Evolutionary conservation across 805 yeast species (phyloP).

Genomic region (Pichia membranifaciens): DNA sequence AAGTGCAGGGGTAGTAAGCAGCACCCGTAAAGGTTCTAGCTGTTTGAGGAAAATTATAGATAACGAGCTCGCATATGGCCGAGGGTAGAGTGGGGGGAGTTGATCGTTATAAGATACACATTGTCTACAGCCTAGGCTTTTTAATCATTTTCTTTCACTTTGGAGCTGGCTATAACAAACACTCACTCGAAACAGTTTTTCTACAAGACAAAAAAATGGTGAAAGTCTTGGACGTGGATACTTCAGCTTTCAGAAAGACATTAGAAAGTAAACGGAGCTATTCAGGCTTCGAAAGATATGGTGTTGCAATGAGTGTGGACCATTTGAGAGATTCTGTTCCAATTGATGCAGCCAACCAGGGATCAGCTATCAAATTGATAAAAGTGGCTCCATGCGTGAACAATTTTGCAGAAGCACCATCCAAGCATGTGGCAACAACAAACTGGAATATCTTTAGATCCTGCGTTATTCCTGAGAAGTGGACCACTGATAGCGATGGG

Average conservation of each 20-base stretch:
- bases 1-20: too few relatives aligned
- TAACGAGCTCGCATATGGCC: neutral
- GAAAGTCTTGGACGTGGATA: constrained; percentile 8
- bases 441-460: constrained; percentile 84
- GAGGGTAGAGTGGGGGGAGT: neutral
- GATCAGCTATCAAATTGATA: constrained; percentile 80
- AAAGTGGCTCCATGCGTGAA: constrained; percentile 66
- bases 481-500: constrained; percentile 21
- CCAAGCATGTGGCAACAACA: constrained; percentile 46
- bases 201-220: constrained; percentile 5
- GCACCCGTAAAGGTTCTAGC: too few relatives aligned
- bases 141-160: too few relatives aligned
- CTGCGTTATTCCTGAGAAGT: constrained; percentile 63
- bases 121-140: too few relatives aligned
- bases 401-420: constrained; percentile 41
- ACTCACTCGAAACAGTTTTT: too few relatives aligned
- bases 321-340: constrained; percentile 53
- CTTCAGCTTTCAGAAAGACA: neutral
- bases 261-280: constrained; percentile 3
- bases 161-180: too few relatives aligned
- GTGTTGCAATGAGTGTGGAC: constrained; percentile 71
- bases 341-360: constrained; percentile 70
- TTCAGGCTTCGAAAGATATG: constrained; percentile 58
- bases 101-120: too few relatives aligned
- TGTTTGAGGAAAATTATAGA: neutral